Conservation (phyloP, 495 filamentous ascomycete species). For the Penicillium malachiteum region DNA sequence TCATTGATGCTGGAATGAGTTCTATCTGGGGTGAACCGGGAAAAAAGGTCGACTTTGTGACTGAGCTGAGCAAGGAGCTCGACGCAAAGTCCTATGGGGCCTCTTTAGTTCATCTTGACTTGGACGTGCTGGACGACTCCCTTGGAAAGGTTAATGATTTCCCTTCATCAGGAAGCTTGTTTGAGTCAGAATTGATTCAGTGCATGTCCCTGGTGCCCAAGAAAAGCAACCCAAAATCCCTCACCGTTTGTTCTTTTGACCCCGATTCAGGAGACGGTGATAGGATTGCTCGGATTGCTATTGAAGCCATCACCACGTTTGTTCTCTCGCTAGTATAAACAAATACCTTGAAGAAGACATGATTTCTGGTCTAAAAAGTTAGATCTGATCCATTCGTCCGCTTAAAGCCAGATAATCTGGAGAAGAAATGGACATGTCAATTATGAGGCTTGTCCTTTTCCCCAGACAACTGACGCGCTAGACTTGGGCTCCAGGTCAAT, state of each 20-base stretch:
- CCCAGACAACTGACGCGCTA: no score
- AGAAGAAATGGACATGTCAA: no score
- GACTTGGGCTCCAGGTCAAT: no score
- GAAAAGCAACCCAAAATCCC: conserved; percentile 7
- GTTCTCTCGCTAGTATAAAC: background rate
- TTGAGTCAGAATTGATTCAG: conserved; percentile 17
- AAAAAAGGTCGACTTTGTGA: conserved; percentile 18
- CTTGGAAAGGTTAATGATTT: conserved; percentile 31
- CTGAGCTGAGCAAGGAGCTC: conserved; percentile 10
- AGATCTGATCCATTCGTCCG: no score
- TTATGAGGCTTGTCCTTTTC: no score
- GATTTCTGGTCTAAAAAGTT: background rate
- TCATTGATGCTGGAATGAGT: conserved; percentile 22
- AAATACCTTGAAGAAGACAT: background rate
- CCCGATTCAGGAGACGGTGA: conserved; percentile 27
- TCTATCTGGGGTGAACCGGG: conserved; percentile 17
- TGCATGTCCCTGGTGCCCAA: conserved; percentile 23
- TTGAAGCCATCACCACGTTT: conserved; percentile 7
- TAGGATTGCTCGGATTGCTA: conserved; percentile 22
- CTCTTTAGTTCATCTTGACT: conserved; percentile 26
- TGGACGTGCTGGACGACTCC: conserved; percentile 21
- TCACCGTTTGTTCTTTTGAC: conserved; percentile 28
- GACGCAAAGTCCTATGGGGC: conserved; percentile 6
- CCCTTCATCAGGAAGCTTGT: conserved; percentile 22
- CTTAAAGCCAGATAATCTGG: no score